Base-by-base conservation (phyloP, 495 filamentous ascomycete genomes). In the Saxophila tyrrhenica region DNA sequence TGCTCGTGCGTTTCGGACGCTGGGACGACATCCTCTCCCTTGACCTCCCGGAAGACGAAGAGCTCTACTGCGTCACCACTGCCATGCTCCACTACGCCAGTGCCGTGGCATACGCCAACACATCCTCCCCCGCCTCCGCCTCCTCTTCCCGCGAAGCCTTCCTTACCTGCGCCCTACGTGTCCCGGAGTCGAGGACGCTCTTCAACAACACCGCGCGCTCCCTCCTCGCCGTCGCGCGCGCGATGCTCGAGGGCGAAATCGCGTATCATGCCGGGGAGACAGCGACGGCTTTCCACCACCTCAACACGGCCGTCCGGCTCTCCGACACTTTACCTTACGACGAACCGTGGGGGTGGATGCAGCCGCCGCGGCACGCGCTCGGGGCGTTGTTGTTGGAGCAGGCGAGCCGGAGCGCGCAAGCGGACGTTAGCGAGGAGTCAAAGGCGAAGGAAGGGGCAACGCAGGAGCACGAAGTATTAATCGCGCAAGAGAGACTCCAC, bases 171-270 rank as follows among this genome's bases (percentile, higher is more conserved):
- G 54, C 69, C 2, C 64, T 73, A 2, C 56, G 45, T 0, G 79
- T 86, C 0, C 73, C 75, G 0, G 13, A 56, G 0, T 77, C 74
- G 0, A 74, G 84, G 23, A 84, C 74, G 3, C 57, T 82, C 0
- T 86, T 84, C 67, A 83, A 82, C 62, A 85, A 85, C 57, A 79
- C 70, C 1, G 80, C 76, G 44, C 57, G 65, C 9, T 78, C 83
- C 58, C 80, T 85, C 43, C 66, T 87, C 0, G 62, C 58, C 8
- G 69, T 87, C 8, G 82, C 75, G 0, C 63, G 64, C 11, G 75
- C 76, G 16, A 85, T 87, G 82, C 67, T 86, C 1, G 75, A 83
- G 39, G 84, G 84, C 2, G 84, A 87, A 56, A 68, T 87, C 11
- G 75, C 78, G 38, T 87, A 86, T 58, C 80, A 32, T 7, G 19